A percentile compares a stretch with the other conserved stretches of the same genome.
Evolutionary conservation across 2,329 filamentous ascomycete species (phyloP).

Genomic region (Colletotrichum phormii): DNA sequence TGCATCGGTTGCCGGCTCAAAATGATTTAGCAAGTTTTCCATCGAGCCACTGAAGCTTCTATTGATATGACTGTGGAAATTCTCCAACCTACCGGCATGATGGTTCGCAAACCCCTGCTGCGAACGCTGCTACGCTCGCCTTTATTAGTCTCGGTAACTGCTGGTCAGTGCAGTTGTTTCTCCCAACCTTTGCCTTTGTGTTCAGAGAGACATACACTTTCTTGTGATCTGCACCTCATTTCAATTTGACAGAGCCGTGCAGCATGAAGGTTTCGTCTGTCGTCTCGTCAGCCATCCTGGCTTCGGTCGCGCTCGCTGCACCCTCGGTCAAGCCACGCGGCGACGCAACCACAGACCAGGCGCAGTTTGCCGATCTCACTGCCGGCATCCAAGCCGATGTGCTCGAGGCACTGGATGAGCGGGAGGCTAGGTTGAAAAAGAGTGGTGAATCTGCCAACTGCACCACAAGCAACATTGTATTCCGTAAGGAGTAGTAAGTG

Average conservation of each 20-base stretch:
- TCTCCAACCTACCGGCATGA: conserved; percentile 9
- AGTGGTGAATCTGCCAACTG: conserved; percentile 39
- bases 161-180: neutral
- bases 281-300: conserved; percentile 36
- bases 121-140: neutral
- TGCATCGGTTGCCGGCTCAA: neutral
- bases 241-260: neutral
- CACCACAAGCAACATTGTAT: conserved; percentile 41
- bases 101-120: neutral
- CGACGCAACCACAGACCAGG: conserved; percentile 26
- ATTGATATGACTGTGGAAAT: neutral
- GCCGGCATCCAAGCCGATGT: conserved; percentile 39
- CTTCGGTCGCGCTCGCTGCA: conserved; percentile 28
- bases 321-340: conserved; percentile 32
- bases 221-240: neutral
- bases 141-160: neutral
- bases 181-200: neutral
- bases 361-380: conserved; percentile 36
- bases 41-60: conserved; percentile 3
- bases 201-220: neutral
- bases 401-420: conserved; percentile 35
- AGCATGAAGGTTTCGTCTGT: conserved; percentile 32
- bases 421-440: conserved; percentile 38
- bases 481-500: conserved; percentile 46
- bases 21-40: neutral